Base-by-base conservation (phyloP, 2,329 filamentous ascomycete species). In the Pseudogymnoascus verrucosus region DNA sequence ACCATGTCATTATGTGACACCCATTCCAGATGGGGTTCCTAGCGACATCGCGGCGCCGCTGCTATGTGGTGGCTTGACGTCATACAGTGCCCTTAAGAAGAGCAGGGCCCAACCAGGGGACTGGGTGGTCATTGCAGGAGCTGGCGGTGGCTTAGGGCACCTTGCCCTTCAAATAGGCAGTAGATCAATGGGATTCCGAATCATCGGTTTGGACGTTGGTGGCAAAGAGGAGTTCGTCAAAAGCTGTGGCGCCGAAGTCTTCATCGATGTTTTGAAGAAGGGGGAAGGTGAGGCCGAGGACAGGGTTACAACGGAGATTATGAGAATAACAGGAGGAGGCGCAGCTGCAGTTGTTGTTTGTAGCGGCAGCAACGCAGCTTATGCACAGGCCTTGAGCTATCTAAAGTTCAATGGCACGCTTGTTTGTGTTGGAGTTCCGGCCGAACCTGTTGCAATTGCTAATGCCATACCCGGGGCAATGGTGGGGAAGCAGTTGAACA, bases 1-100 rank as follows among this genome's bases (percentile, higher is more conserved):
- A 0, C 84, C 85, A 8, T 86, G 86, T 2, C 82, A 82, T 74
- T 89, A 90, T 72, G 87, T 89, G 2, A 89, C 87, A 0, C 85
- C 85, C 1, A 89, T 90, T 68, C 87, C 87, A 2, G 85, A 87
- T 4, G 75, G 73, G 3, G 74, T 90, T n/a, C 73, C 79, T 44
- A 85, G 82, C 11, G 85, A 82, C 60, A 78, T 79, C 23, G 87
- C 87, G 0, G 87, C 87, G 1, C 87, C 86, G 0, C 80, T 89
- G 76, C 80, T 89, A 61, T 89, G 86, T 73, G 86, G 85, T 14
- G 87, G 87, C 28, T 80, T 89, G 14, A 89, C 86, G 1, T 82
- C 85, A n/a, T 89, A 89, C 75, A 76, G 82, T 3, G 87, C 85
- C 23, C 79, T 90, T 51, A 81, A 83, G 64, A 87, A 87, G 70